Base-by-base conservation (phyloP, 768 basidiomycete species). In the Tricholoma flavovirens region DNA sequence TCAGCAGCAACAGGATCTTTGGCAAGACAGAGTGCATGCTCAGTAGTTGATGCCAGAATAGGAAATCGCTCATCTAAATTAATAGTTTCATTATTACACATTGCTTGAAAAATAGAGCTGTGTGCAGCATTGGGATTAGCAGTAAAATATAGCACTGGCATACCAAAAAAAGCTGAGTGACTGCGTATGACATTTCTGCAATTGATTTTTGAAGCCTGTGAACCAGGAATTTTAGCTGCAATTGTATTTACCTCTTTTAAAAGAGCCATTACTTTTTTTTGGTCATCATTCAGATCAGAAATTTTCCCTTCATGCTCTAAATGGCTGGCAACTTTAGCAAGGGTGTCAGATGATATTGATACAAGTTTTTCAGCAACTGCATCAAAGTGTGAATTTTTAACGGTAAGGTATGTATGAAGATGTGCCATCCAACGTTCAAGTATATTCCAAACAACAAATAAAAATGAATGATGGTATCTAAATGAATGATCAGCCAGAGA, bases 1-100 rank as follows among this genome's bases (percentile, higher is more conserved):
- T 66, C 67, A n/a, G 68, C 72, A 1, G 69, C 66, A n/a, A 72
- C 69, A 48, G 73, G 73, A 56, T 74, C 71, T 14, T 62, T 52
- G 0, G 71, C 69, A 0, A 73, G 24, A 0, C 64, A 26, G 0
- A 64, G 11, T n/a, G n/a, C n/a, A n/a, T n/a, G n/a, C n/a, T n/a
- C n/a, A n/a, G n/a, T n/a, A n/a, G n/a, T n/a, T n/a, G n/a, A n/a
- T n/a, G n/a, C n/a, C n/a, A n/a, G n/a, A n/a, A n/a, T n/a, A n/a
- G n/a, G n/a, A n/a, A n/a, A n/a, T n/a, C n/a, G n/a, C n/a, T n/a
- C n/a, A n/a, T n/a, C n/a, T n/a, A n/a, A n/a, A n/a, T n/a, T n/a
- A n/a, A n/a, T n/a, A n/a, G n/a, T n/a, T n/a, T n/a, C n/a, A n/a
- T n/a, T n/a, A n/a, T n/a, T n/a, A n/a, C 2, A 71, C 69, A 33